phyloP scores from a whole-genome alignment of 2,329 filamentous ascomycete genomes.

The Diaporthe batatas region DNA sequence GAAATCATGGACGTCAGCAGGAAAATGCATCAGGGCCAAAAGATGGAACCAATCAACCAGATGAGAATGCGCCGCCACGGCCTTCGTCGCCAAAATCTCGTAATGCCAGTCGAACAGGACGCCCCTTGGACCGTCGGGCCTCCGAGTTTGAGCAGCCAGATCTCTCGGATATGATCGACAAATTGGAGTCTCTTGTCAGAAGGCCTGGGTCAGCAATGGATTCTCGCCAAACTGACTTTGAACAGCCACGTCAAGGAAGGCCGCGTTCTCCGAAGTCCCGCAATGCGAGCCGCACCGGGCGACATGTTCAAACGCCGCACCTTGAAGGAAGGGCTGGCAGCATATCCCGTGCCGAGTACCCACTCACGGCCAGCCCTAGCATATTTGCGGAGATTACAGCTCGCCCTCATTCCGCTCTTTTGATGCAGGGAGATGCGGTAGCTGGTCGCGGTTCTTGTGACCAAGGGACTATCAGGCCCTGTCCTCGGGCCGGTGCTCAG shows the following conservation, averaged over 20 bases:
- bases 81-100: slow-evolving; percentile 54
- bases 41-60: neutral
- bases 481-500: neutral
- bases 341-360: slow-evolving; percentile 5
- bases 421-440: neutral
- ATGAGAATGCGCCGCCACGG: slow-evolving; percentile 30
- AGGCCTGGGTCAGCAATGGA: slow-evolving; percentile 27
- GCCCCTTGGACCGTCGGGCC: neutral
- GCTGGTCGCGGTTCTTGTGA: neutral
- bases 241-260: slow-evolving; percentile 36
- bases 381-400: slow-evolving; percentile 40
- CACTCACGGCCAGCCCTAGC: slow-evolving; percentile 49
- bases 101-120: slow-evolving; percentile 50
- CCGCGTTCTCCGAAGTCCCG: slow-evolving; percentile 54
- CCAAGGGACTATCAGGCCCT: neutral
- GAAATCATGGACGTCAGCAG: neutral
- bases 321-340: slow-evolving; percentile 37
- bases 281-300: slow-evolving; percentile 49
- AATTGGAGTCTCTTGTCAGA: neutral
- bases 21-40: neutral
- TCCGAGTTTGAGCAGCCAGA: neutral
- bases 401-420: neutral
- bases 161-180: neutral
- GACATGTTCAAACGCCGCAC: neutral
- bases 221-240: neutral